phyloP scores from a whole-genome alignment of 305 asterid species.

The Nicotiana rustica region DNA sequence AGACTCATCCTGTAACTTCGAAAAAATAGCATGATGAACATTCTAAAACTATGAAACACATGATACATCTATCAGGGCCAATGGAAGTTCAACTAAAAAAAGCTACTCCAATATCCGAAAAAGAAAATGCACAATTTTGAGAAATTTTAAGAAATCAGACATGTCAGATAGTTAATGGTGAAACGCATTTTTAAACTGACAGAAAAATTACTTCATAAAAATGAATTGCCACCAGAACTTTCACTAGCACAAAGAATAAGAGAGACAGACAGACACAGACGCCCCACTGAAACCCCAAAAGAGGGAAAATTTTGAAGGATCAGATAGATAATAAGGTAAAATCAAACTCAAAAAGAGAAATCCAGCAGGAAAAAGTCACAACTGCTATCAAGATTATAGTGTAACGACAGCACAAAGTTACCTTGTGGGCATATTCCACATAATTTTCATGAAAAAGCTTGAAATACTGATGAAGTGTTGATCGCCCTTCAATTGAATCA shows the following conservation, averaged over 20 bases:
- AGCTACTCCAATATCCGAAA: slow-evolving; percentile 4
- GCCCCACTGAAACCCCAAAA: too few relatives aligned
- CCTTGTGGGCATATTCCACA: slow-evolving; percentile 97
- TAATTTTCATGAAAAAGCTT: slow-evolving; percentile 91
- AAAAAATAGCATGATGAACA: slow-evolving; percentile 16
- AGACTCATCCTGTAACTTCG: background rate
- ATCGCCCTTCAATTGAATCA: slow-evolving; percentile 95
- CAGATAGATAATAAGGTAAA: background rate
- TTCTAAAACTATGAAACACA: slow-evolving; percentile 9
- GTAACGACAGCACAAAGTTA: slow-evolving; percentile 37
- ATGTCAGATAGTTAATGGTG: background rate
- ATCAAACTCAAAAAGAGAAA: background rate
- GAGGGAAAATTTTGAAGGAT: too few relatives aligned
- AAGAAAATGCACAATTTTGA: background rate
- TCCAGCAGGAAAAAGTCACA: background rate
- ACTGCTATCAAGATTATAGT: background rate
- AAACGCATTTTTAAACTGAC: background rate
- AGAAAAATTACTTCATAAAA: slow-evolving; percentile 15
- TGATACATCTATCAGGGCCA: background rate
- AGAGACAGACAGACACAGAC: too few relatives aligned
- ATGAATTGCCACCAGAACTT: slow-evolving; percentile 8
- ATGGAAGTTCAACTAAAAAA: slow-evolving; percentile 19
- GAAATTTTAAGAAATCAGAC: slow-evolving; percentile 6
- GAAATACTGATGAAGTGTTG: slow-evolving; percentile 88
- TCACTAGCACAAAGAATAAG: background rate